Conservation (phyloP, 257 asterid genomes). For the Capsicum chinense region DNA sequence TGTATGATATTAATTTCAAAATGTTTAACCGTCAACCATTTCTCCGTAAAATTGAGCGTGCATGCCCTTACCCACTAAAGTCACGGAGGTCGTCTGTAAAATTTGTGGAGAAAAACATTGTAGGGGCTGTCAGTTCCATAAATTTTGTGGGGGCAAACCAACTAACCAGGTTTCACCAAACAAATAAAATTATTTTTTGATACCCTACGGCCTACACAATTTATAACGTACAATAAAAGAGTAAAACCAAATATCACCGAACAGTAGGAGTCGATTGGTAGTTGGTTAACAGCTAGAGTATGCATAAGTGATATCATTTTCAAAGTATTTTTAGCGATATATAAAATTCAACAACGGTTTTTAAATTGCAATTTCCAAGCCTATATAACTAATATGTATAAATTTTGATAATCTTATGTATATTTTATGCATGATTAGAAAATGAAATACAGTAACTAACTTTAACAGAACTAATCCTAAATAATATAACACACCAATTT, state of each 20-base stretch:
- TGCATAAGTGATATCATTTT: neutral
- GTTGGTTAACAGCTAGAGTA: too few species aligned
- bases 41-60: too few species aligned
- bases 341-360: neutral
- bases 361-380: too few species aligned
- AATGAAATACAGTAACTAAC: too few species aligned
- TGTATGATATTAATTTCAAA: too few species aligned
- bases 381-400: too few species aligned
- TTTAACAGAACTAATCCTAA: too few species aligned
- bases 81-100: neutral
- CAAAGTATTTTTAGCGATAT: neutral
- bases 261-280: neutral
- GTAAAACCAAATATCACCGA: neutral
- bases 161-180: neutral
- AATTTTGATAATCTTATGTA: too few species aligned
- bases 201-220: neutral
- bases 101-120: neutral
- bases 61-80: too few species aligned
- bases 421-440: too few species aligned
- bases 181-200: neutral
- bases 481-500: too few species aligned
- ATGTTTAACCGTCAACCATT: too few species aligned
- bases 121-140: neutral
- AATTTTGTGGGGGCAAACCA: neutral
- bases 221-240: neutral